Evolutionary conservation across 371 early-diverging fungal genomes (phyloP), one percentile per base, ranked within the genome.

Genomic region (Mortierella sp.): DNA sequence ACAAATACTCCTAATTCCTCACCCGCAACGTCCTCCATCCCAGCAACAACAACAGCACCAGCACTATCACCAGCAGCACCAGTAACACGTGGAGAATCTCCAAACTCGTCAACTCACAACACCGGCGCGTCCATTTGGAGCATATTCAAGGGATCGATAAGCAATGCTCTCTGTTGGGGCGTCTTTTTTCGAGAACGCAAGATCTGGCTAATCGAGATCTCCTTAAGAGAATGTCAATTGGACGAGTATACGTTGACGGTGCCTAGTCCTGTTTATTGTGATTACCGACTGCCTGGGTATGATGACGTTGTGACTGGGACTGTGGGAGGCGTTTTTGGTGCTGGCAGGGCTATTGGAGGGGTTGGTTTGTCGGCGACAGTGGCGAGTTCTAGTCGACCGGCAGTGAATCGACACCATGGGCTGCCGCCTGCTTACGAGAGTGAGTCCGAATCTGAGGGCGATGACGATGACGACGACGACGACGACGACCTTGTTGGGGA

Each of bases 191-290:
- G 58, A 28, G 81, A 80, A 31, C 71, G 70, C 16, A 77, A 73
- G 6, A 74, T 81, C 16, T 84, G 84, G 84, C 9, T 84, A 65
- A 84, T 84, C 8, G 84, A 84, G 57, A 84, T 84, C n/a, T 78
- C 84, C 13, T 26, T 84, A 24, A 68, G 81, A 26, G 84, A 84
- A 7, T 78, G 74, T 52, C 81, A 81, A n/a, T 28, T 84, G 65
- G 84, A 84, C 42, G 84, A 84, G 38, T 81, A 84, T 28, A 42
- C 78, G 7, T 24, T 84, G 74, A 81, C 63, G 19, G 74, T 84
- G 1, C 84, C 84, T 2, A 84, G 77, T 26, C 84, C 84, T 16
- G 84, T 84, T 8, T 84, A 84, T 44, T 81, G 81, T 31, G 84
- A 70, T 24, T 84, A 84, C 31, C 81, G 84, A 2, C 42, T 84